phyloP scores from a whole-genome alignment of 345 rosid species.

The Melaleuca quinquenervia region DNA sequence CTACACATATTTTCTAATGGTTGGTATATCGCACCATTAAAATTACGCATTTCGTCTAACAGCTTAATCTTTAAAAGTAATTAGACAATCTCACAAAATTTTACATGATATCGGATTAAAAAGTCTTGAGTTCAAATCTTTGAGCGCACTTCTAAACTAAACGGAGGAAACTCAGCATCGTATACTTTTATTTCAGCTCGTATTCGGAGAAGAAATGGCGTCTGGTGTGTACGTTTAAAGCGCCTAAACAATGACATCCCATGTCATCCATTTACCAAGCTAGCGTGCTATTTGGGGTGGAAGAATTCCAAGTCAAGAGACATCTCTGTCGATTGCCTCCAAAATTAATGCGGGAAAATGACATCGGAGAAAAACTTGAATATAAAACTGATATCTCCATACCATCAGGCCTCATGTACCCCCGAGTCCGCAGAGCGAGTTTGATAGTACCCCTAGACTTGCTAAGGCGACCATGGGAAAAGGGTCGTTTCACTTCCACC shows the following conservation, averaged over 20 bases:
- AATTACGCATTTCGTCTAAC: fast-evolving
- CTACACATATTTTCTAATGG: neutral
- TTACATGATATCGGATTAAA: fast-evolving
- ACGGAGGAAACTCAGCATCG: neutral
- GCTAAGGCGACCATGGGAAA: neutral
- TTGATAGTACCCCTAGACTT: neutral
- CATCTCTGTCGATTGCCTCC: neutral
- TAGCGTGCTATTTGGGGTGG: neutral
- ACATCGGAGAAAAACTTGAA: neutral
- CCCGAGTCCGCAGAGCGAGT: no score
- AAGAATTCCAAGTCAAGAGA: neutral
- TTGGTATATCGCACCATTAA: neutral
- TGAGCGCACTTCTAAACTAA: neutral
- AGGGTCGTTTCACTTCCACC: neutral
- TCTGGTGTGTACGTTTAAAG: neutral
- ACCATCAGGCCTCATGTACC: neutral
- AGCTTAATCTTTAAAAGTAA: neutral
- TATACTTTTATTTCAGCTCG: neutral
- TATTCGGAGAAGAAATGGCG: neutral
- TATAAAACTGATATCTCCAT: neutral
- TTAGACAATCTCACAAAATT: neutral
- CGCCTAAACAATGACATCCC: neutral
- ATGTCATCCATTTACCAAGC: neutral
- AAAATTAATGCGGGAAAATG: neutral
- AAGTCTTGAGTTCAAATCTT: neutral